Conservation (phyloP, 352 stramenopile species). For the Globisporangium acanthophoron region DNA sequence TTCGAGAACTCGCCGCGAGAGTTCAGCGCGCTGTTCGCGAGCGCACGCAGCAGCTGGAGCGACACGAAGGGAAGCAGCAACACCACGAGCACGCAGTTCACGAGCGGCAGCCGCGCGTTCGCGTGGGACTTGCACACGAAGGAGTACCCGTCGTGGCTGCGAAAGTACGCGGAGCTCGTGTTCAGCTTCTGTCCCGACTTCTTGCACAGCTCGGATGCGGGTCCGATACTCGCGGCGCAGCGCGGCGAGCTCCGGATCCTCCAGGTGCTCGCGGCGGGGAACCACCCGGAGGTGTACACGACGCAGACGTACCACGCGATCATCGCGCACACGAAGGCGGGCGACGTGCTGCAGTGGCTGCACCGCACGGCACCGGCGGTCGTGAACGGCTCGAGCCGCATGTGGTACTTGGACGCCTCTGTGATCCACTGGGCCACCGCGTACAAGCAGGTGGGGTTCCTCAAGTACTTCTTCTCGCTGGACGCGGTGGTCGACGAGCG, state of each 20-base stretch:
- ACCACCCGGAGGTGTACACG: slow-evolving; percentile 29
- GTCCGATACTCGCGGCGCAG: slow-evolving; percentile 29
- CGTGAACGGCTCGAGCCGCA: not conserved
- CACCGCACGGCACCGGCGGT: slow-evolving; percentile 15
- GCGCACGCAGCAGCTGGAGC: slow-evolving; percentile 8
- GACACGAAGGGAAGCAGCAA: slow-evolving; percentile 2
- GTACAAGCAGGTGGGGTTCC: slow-evolving; percentile 23
- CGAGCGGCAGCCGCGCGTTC: slow-evolving; percentile 6
- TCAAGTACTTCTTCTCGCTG: slow-evolving; percentile 22
- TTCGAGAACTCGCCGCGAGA: slow-evolving; percentile 9
- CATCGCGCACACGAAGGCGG: slow-evolving; percentile 27
- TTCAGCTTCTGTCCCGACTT: slow-evolving; percentile 19
- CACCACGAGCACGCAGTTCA: slow-evolving; percentile 8
- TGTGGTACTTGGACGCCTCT: slow-evolving; percentile 7
- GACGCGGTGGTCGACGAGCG: slow-evolving; percentile 16
- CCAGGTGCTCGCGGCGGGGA: slow-evolving; percentile 16
- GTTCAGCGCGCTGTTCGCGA: slow-evolving; percentile 11
- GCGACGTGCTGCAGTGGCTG: slow-evolving; percentile 27
- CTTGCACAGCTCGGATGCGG: slow-evolving; percentile 18
- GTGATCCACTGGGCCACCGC: slow-evolving; percentile 30
- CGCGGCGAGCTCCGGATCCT: slow-evolving; percentile 24
- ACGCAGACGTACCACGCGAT: slow-evolving; percentile 25
- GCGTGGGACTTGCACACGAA: slow-evolving; percentile 28
- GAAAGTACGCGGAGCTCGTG: slow-evolving; percentile 17
- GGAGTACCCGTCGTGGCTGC: slow-evolving; percentile 21